Conservation (phyloP, 495 filamentous ascomycete genomes). For the Rhypophila decipiens region DNA sequence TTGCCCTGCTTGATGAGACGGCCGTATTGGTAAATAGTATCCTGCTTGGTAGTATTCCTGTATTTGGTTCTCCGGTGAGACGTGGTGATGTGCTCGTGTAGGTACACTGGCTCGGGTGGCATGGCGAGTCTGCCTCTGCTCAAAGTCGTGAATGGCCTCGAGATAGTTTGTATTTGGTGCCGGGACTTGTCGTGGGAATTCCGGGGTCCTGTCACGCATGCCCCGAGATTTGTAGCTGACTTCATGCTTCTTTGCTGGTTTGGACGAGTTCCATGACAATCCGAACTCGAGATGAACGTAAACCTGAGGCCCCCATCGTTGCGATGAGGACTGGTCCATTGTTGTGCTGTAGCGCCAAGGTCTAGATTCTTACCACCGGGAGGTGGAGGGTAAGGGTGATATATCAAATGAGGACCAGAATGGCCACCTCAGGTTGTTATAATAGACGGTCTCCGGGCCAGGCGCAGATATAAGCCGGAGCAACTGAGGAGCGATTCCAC, state of each 20-base stretch:
- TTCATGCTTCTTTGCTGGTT: constrained; percentile 33
- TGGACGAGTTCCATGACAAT: constrained; percentile 35
- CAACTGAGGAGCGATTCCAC: no score
- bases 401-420: background rate
- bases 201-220: constrained; percentile 29
- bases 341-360: constrained; percentile 23
- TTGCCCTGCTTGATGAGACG: constrained; percentile 9
- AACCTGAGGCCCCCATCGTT: constrained; percentile 32
- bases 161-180: constrained; percentile 38
- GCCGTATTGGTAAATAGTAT: constrained; percentile 4
- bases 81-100: constrained; percentile 11
- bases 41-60: constrained; percentile 25
- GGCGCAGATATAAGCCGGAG: background rate
- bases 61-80: constrained; percentile 17
- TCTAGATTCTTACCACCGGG: constrained; percentile 8
- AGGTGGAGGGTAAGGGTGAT: background rate
- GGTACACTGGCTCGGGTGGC: background rate
- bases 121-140: constrained; percentile 20
- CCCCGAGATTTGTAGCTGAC: constrained; percentile 38
- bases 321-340: constrained; percentile 12
- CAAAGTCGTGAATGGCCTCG: constrained; percentile 24
- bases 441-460: background rate
- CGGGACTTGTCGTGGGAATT: constrained; percentile 37
- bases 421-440: background rate
- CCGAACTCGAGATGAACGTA: constrained; percentile 42